phyloP scores from a whole-genome alignment of 441 rosid genomes.

The Adansonia rubrostipa region DNA sequence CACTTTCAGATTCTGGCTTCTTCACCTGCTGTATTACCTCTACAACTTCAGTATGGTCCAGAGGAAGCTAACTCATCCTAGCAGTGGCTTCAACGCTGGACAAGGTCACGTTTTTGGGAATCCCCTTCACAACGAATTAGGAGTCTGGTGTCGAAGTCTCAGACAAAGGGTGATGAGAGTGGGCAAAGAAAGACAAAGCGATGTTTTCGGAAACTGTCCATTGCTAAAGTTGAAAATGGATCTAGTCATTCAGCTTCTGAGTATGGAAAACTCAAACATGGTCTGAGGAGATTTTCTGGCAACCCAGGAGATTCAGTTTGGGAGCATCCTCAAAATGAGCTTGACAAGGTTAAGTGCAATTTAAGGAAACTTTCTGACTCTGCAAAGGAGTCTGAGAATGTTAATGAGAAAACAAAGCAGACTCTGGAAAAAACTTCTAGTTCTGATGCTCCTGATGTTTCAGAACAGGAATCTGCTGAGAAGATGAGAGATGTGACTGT shows the following conservation, averaged over 20 bases:
- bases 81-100: slow-evolving; percentile 87
- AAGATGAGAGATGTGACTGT: slow-evolving; percentile 35
- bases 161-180: slow-evolving; percentile 40
- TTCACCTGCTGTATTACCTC: slow-evolving; percentile 47
- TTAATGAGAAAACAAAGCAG: slow-evolving; percentile 50
- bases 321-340: slow-evolving; percentile 52
- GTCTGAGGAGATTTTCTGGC: slow-evolving; percentile 50
- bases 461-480: slow-evolving; percentile 47
- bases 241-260: slow-evolving; percentile 45
- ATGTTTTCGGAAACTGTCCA: slow-evolving; percentile 46
- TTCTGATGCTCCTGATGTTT: slow-evolving; percentile 41
- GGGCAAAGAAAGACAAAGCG: slow-evolving; percentile 50
- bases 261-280: slow-evolving; percentile 54
- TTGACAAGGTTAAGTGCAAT: slow-evolving; percentile 52
- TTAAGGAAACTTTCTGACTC: slow-evolving; percentile 53
- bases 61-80: slow-evolving; percentile 65
- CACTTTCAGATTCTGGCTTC: slow-evolving; percentile 67
- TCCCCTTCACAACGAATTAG: slow-evolving; percentile 47
- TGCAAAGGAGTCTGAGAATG: slow-evolving; percentile 47
- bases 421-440: slow-evolving; percentile 44
- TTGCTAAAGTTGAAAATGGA: slow-evolving; percentile 40
- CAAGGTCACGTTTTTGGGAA: slow-evolving; percentile 62
- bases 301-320: slow-evolving; percentile 39
- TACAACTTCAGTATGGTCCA: slow-evolving; percentile 49
- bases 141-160: slow-evolving; percentile 39